Evolutionary conservation across 2,329 filamentous ascomycete species (phyloP).

Genomic region (Claviceps africana): DNA sequence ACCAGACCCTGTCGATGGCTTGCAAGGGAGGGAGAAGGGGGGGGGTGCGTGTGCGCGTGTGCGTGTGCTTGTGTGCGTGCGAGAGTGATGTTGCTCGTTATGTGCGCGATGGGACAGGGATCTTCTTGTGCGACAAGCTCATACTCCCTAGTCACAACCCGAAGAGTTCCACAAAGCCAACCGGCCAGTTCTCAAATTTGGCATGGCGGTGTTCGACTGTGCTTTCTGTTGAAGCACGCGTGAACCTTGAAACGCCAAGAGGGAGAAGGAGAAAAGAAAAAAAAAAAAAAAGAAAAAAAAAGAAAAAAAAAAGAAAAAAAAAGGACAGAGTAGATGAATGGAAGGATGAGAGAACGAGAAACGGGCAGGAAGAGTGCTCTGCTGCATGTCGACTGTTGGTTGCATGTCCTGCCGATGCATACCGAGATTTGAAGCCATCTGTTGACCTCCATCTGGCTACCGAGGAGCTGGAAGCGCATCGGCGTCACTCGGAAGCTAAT

Average conservation of each 20-base stretch:
- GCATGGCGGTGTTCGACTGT: not conserved
- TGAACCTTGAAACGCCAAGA: not conserved
- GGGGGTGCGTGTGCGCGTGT: not conserved
- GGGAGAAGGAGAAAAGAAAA: not conserved
- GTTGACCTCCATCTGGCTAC: not conserved
- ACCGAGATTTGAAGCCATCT: not conserved
- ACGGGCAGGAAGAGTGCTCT: not conserved
- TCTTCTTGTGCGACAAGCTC: not conserved
- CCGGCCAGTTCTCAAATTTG: not conserved
- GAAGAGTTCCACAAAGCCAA: not conserved
- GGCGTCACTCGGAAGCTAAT: not conserved
- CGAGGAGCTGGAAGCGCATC: not conserved
- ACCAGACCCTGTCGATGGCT: not conserved
- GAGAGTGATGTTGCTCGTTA: not conserved
- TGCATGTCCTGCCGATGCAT: not conserved
- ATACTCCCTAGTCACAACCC: not conserved
- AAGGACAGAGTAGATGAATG: not conserved
- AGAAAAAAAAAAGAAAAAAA: not conserved
- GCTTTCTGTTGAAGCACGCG: not conserved
- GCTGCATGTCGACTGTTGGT: not conserved
- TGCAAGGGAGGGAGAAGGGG: not conserved
- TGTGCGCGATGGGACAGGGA: not conserved
- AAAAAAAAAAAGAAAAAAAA: not conserved
- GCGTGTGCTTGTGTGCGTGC: not conserved
- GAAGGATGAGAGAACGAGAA: not conserved